Conservation (phyloP, 1,139 yeast species). For the Trichomonascaceae sp. region DNA sequence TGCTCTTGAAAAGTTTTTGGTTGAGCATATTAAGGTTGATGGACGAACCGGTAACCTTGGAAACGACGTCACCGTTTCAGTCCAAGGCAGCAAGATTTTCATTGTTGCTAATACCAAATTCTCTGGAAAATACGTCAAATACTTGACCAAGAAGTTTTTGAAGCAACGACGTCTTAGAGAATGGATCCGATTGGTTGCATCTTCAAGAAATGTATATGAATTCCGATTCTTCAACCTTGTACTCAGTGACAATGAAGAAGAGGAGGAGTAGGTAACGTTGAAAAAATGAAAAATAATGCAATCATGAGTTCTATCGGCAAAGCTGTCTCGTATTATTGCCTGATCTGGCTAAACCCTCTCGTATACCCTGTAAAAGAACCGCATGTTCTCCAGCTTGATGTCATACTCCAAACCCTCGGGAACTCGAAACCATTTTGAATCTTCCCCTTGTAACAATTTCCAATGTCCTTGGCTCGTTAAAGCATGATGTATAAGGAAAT, state of each 20-base stretch:
- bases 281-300: constrained; percentile 2
- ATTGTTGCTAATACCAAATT: constrained; percentile 89
- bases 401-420: constrained; percentile 54
- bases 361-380: constrained; percentile 74
- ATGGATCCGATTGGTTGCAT: constrained; percentile 99
- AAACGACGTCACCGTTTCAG: constrained; percentile 82
- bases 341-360: constrained; percentile 43
- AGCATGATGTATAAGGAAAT: constrained; percentile 68
- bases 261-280: constrained; percentile 33
- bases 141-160: constrained; percentile 98
- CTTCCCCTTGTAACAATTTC: constrained; percentile 59
- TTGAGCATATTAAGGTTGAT: constrained; percentile 99
- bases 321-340: too few species aligned
- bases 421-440: constrained; percentile 78
- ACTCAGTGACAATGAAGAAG: constrained; percentile 94
- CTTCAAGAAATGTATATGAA: constrained; percentile 93
- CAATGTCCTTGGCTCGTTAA: constrained; percentile 55
- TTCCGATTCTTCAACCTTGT: constrained; percentile 99
- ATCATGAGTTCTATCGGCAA: too few species aligned
- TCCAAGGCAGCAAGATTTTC: constrained; percentile 76
- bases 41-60: constrained; percentile 96
- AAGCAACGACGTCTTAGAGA: constrained; percentile 98
- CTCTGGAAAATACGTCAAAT: constrained; percentile 99
- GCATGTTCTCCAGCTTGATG: constrained; percentile 76
- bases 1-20: constrained; percentile 95